Conservation (phyloP, 352 stramenopile species). For the Globisporangium acanthophoron region DNA sequence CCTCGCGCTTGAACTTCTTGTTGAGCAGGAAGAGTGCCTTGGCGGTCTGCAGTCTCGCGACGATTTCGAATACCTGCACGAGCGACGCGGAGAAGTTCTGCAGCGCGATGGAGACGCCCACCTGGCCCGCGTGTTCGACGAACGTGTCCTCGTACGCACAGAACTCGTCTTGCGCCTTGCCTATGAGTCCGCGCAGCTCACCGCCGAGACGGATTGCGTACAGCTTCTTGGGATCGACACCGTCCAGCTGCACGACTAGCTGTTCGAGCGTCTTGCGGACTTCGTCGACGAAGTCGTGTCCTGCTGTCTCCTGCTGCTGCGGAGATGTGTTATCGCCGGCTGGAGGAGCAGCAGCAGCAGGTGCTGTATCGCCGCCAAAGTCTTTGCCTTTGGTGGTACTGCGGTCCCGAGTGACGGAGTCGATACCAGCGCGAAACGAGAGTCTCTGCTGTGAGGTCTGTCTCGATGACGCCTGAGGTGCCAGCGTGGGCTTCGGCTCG, state of each 20-base stretch:
- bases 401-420: background rate
- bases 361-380: background rate
- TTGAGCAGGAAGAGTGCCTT: slow-evolving; percentile 62
- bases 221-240: slow-evolving; percentile 57
- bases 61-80: slow-evolving; percentile 42
- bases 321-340: too few species aligned
- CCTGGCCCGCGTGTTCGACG: slow-evolving; percentile 34
- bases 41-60: slow-evolving; percentile 43
- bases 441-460: background rate
- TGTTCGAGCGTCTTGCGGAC: slow-evolving; percentile 35
- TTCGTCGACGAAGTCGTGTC: slow-evolving; percentile 28
- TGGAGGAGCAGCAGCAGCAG: background rate
- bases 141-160: slow-evolving; percentile 57
- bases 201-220: slow-evolving; percentile 54
- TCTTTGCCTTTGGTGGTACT: background rate
- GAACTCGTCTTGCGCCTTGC: slow-evolving; percentile 79
- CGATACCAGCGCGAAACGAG: background rate
- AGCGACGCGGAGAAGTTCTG: slow-evolving; percentile 74
- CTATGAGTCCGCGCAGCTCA: slow-evolving; percentile 66
- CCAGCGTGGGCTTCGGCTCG: background rate
- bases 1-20: slow-evolving; percentile 66
- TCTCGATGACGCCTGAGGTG: background rate
- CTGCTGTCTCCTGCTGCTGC: background rate
- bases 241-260: slow-evolving; percentile 51
- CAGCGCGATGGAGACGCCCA: slow-evolving; percentile 61